Evolutionary conservation across 2,329 filamentous ascomycete species (phyloP), one percentile per base, ranked within the genome.

Genomic region (Fusarium piperis): DNA sequence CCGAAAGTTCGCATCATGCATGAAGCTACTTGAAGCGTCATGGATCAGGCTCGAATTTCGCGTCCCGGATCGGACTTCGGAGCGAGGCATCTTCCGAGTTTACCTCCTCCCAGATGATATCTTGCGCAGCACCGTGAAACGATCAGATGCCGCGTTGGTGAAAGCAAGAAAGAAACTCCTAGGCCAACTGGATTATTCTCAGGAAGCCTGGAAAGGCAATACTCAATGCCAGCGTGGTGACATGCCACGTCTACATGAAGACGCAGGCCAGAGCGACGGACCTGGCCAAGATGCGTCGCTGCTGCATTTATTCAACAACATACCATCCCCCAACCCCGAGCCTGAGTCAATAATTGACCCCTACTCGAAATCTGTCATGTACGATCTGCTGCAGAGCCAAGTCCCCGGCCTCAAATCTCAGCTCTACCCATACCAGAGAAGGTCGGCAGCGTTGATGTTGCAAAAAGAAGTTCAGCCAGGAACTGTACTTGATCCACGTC

Each of bases 371-470:
- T 82, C 86, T 28, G 85, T 88, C 0, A 87, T 92, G 76, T 81
- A 86, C 41, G 84, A 85, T 28, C 78, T 94, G 1, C 77, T 93
- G 52, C 77, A 83, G 35, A 85, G 86, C 74, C 74, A 81, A 13
- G 73, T 93, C 1, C 76, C 81, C 2, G 92, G 92, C 0, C 79
- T 95, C 6, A 87, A 80, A 15, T 93, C 93, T 0, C 82, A 82
- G 0, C 83, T 98, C 0, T 93, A 96, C 77, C 86, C 88, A 0
- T 97, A 97, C 74, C 95, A 98, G 79, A 87, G 91, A 57, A 88
- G 92, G 48, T 95, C 94, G 1, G 92, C 92, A 1, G 93, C 93
- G 5, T 79, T 92, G 30, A 98, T 98, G 94, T 82, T 97, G 18
- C 92, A 96, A 78, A 90, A 92, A 59, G 95, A 98, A 80, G 81